Percentiles rank a stretch among this genome's conserved stretches.
Conservation (phyloP, 2,329 filamentous ascomycete genomes). For the Fusarium chaquense region DNA sequence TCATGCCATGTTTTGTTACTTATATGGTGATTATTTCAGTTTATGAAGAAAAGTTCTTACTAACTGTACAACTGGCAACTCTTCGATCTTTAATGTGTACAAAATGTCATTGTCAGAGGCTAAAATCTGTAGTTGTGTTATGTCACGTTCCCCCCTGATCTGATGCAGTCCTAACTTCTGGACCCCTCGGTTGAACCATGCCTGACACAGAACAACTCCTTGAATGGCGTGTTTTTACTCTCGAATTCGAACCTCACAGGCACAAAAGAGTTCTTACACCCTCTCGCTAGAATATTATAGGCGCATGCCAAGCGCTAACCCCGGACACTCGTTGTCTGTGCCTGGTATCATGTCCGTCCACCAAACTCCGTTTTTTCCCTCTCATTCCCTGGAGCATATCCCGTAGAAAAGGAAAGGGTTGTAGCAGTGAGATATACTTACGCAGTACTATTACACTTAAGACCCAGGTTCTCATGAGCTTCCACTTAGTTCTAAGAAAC, state of each 20-base stretch:
- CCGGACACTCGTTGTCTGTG: conserved; percentile 38
- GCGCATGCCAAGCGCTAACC: conserved; percentile 43
- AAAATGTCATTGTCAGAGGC: background rate
- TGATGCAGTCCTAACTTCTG: conserved; percentile 1
- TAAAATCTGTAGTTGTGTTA: background rate
- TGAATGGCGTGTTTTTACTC: conserved; percentile 38
- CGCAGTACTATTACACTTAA: conserved; percentile 11
- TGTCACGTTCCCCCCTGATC: background rate
- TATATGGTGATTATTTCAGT: conserved; percentile 6
- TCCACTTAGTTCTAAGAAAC: conserved; percentile 17
- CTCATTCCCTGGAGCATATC: background rate
- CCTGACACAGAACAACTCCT: conserved; percentile 36
- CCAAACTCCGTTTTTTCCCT: conserved; percentile 35
- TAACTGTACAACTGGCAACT: background rate
- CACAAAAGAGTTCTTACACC: conserved; percentile 7
- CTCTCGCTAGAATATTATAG: conserved; percentile 28
- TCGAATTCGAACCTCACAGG: conserved; percentile 5
- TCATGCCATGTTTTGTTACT: conserved; percentile 13
- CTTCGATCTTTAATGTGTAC: background rate
- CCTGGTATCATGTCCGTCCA: conserved; percentile 42
- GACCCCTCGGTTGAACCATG: conserved; percentile 17
- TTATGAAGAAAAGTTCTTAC: background rate
- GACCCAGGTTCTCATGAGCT: conserved; percentile 12
- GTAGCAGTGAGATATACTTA: background rate
- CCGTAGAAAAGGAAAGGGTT: background rate